Percentiles rank a stretch among this genome's conserved stretches.
phyloP scores from a whole-genome alignment of 441 rosid genomes.

The Populus tomentosa region DNA sequence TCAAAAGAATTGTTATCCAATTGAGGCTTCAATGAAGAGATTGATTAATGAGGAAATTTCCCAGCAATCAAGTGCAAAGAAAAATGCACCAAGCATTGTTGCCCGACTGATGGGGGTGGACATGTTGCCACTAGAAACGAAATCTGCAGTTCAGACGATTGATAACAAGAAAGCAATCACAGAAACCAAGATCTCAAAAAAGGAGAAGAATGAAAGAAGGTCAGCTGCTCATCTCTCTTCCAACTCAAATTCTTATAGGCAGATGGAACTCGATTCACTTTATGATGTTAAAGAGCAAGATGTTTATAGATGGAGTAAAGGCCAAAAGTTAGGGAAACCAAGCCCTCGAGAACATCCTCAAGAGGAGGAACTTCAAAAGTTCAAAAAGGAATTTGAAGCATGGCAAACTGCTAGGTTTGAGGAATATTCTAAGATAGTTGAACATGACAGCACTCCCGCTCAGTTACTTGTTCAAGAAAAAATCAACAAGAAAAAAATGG shows the following conservation, averaged over 20 bases:
- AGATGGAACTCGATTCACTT: conserved; percentile 26
- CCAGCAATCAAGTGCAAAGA: conserved; percentile 40
- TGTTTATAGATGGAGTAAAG: conserved; percentile 31
- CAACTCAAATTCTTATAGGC: conserved; percentile 25
- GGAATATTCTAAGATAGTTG: conserved; percentile 62
- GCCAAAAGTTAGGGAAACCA: conserved; percentile 32
- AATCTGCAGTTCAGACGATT: conserved; percentile 28
- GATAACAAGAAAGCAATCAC: conserved; percentile 25
- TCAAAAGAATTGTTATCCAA: conserved; percentile 39
- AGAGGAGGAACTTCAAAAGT: conserved; percentile 90
- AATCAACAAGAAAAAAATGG: conserved; percentile 18
- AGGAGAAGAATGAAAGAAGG: conserved; percentile 38
- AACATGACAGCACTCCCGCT: conserved; percentile 24
- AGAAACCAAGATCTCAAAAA: conserved; percentile 26
- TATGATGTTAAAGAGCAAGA: conserved; percentile 22
- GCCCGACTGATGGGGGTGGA: conserved; percentile 96
- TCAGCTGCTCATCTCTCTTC: conserved; percentile 24
- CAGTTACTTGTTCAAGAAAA: conserved; percentile 27
- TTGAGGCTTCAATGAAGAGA: conserved; percentile 73
- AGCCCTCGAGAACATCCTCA: conserved; percentile 89
- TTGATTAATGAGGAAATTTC: conserved; percentile 70
- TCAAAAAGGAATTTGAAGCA: conserved; percentile 86
- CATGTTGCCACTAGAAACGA: conserved; percentile 46
- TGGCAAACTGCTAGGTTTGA: conserved; percentile 83
- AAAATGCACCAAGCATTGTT: conserved; percentile 69